Conservation (phyloP, 2,329 filamentous ascomycete genomes). For the Xylaria sp. region DNA sequence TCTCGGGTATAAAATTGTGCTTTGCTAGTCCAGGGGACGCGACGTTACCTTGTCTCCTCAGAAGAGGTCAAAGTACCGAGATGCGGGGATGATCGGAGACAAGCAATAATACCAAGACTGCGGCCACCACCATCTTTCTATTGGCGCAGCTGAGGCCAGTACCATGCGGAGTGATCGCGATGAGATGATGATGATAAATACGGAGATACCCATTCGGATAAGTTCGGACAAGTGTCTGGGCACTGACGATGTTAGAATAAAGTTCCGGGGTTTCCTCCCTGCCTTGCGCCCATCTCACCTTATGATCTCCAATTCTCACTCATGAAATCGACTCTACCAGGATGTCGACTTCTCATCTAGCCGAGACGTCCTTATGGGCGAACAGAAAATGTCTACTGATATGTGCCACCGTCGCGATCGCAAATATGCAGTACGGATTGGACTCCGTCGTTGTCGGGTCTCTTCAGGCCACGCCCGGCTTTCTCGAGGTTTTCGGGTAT, state of each 20-base stretch:
- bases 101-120: background rate
- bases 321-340: background rate
- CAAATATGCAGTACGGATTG: conserved; percentile 59
- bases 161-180: conserved; percentile 9
- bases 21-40: background rate
- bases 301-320: background rate
- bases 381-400: conserved; percentile 54
- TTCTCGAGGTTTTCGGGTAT: conserved; percentile 57
- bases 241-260: background rate
- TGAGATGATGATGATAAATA: background rate
- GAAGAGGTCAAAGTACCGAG: conserved; percentile 35
- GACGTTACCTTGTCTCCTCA: background rate
- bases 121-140: conserved; percentile 24
- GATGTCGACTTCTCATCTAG: conserved; percentile 35
- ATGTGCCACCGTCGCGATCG: conserved; percentile 52
- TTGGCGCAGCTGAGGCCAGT: conserved; percentile 1
- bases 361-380: conserved; percentile 45
- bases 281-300: background rate
- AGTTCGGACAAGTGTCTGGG: no score
- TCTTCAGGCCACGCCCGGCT: conserved; percentile 57
- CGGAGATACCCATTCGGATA: background rate
- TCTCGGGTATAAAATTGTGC: background rate
- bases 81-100: conserved; percentile 32
- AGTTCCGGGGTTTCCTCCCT: background rate
- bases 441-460: conserved; percentile 53